These are phyloP conservation scores for Colletotrichum sansevieriae DNA, from an alignment of 2,329 filamentous ascomycete species.

Conservation along the genomic window DNA sequence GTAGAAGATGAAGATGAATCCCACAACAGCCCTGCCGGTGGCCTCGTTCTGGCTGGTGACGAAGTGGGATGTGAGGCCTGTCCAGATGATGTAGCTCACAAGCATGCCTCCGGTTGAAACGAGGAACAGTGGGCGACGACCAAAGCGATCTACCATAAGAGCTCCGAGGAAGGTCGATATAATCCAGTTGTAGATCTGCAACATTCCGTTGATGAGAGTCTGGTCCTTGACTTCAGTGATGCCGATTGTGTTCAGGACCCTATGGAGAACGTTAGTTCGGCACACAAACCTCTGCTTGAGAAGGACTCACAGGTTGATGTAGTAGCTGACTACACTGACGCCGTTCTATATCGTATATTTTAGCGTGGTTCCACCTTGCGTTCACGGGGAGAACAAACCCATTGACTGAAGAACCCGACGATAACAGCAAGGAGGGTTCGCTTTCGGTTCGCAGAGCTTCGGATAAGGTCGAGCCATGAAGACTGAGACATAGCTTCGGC, in stretches of 20 bases:
- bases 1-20: slow-evolving; percentile 41
- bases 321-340: slow-evolving; percentile 55
- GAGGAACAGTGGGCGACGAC: slow-evolving; percentile 59
- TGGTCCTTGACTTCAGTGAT: slow-evolving; percentile 53
- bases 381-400: background rate
- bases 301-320: slow-evolving; percentile 45
- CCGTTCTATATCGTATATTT: slow-evolving; percentile 37
- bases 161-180: slow-evolving; percentile 50
- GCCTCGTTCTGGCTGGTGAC: slow-evolving; percentile 23
- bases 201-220: slow-evolving; percentile 55
- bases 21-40: slow-evolving; percentile 43
- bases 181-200: slow-evolving; percentile 37
- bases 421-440: slow-evolving; percentile 46
- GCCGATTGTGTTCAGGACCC: slow-evolving; percentile 49
- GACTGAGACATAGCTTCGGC: slow-evolving; percentile 59
- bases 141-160: slow-evolving; percentile 55
- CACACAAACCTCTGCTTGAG: background rate
- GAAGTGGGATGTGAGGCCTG: slow-evolving; percentile 38
- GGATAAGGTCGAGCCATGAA: slow-evolving; percentile 48
- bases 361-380: background rate
- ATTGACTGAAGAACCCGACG: slow-evolving; percentile 48
- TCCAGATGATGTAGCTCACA: slow-evolving; percentile 46
- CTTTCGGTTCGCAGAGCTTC: slow-evolving; percentile 47
- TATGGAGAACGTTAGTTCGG: background rate
- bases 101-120: slow-evolving; percentile 49